These are phyloP conservation scores for Epichloe sp. DNA, from an alignment of 2,329 filamentous ascomycete species.

Conservation along the genomic window DNA sequence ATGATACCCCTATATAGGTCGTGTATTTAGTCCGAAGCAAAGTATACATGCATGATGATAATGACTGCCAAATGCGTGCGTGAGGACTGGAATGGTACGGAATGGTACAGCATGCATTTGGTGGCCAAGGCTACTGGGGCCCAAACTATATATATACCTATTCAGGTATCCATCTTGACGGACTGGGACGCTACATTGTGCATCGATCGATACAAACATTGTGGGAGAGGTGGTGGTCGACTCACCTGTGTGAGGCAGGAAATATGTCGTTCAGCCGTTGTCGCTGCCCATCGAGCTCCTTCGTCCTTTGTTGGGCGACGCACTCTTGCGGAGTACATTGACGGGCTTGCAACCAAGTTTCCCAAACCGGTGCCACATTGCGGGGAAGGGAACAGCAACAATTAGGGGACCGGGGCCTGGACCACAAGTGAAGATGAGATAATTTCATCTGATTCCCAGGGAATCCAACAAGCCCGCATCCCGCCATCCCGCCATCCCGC, in stretches of 20 bases:
- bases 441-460: neutral
- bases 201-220: no score
- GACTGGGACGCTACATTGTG: no score
- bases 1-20: conserved; percentile 4
- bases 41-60: neutral
- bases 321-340: neutral
- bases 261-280: no score
- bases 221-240: no score
- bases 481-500: neutral
- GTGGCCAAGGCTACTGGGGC: no score
- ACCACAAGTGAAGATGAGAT: neutral
- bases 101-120: no score
- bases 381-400: conserved; percentile 2
- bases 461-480: neutral
- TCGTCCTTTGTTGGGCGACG: neutral
- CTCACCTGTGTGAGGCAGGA: no score
- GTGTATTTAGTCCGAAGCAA: neutral
- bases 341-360: no score
- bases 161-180: no score
- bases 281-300: no score
- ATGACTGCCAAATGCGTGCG: neutral
- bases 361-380: neutral
- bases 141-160: no score
- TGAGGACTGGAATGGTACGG: no score
- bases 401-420: neutral